These are phyloP conservation scores for Colletotrichum sojae DNA, from an alignment of 2,329 filamentous ascomycete species.

Conservation along the genomic window DNA sequence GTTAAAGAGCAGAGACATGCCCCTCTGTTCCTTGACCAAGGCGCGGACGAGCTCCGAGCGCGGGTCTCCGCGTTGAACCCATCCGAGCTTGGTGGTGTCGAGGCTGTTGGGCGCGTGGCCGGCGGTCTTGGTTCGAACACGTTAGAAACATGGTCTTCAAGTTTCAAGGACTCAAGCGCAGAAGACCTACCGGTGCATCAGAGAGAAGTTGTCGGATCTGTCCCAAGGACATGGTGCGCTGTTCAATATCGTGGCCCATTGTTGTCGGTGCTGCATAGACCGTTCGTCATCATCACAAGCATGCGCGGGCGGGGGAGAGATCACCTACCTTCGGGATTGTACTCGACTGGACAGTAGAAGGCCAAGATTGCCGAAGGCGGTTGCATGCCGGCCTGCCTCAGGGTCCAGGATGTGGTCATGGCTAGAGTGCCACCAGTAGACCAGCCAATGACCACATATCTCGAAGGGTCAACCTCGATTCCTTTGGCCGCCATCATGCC, in stretches of 20 bases:
- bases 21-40: background rate
- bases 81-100: no score
- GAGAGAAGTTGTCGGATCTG: no score
- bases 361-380: slow-evolving; percentile 48
- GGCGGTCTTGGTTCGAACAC: no score
- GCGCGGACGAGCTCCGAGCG: no score
- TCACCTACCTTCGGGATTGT: slow-evolving; percentile 4
- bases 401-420: slow-evolving; percentile 58
- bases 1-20: background rate
- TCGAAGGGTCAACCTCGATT: slow-evolving; percentile 44
- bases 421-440: slow-evolving; percentile 63
- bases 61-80: no score
- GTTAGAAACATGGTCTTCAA: no score
- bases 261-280: background rate
- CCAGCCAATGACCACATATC: slow-evolving; percentile 61
- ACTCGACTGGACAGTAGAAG: slow-evolving; percentile 18
- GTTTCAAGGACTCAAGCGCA: no score
- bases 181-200: no score
- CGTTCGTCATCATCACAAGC: background rate
- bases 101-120: no score
- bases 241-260: background rate
- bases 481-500: slow-evolving; percentile 43
- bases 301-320: no score
- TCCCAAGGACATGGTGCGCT: no score
- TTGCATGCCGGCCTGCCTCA: slow-evolving; percentile 44